Evolutionary conservation across 169 alveolate species (phyloP), one percentile per base, ranked within the genome.

Genomic region (Sarcocystis neurona): DNA sequence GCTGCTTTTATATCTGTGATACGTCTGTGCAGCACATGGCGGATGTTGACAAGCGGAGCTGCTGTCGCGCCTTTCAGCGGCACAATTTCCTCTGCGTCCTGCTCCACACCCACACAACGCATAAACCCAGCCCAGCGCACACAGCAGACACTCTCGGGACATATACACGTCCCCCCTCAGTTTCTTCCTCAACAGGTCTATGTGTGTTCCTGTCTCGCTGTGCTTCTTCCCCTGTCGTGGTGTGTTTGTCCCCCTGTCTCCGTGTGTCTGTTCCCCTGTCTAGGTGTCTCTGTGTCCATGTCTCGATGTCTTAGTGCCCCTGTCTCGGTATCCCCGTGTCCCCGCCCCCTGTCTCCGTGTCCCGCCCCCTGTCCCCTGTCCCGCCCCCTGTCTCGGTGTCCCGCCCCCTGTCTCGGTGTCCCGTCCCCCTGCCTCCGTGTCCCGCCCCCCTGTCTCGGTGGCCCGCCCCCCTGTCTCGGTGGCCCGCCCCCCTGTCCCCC

Each of bases 21-120:
- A 1, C 68, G 12, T 30, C 68, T 39, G 8, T 47, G 70, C 5
- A 77, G 68, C 8, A 77, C n/a, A 30, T 77, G 70, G n/a, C 85
- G 85, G 1, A 44, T 77, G 44, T 44, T 39, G 30, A 77, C 85
- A 5, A 77, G 85, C 5, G 85, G 85, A 23, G 85, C 50, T 3
- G n/a, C 43, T 12, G 85, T 77, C 47, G 85, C 85, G 30, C 70
- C 60, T 44, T 77, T 77, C 46, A 77, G 68, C 15, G 85, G 85
- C 23, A 77, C 70, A n/a, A 77, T 43, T 1, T 2, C 47, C 37
- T 77, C 85, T 32, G 85, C 85, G n/a, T 77, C 68, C 85, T 77
- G 68, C 63, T 10, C 63, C 15, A 77, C 0, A 47, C 4, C 12
- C 53, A 72, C 23, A 72, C 53, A 72, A 72, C 27, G 27, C n/a